A percentile compares a stretch with the other conserved stretches of the same genome.
Conservation (phyloP, 164 flowering plant genomes). For the Chimonanthus praecox region DNA sequence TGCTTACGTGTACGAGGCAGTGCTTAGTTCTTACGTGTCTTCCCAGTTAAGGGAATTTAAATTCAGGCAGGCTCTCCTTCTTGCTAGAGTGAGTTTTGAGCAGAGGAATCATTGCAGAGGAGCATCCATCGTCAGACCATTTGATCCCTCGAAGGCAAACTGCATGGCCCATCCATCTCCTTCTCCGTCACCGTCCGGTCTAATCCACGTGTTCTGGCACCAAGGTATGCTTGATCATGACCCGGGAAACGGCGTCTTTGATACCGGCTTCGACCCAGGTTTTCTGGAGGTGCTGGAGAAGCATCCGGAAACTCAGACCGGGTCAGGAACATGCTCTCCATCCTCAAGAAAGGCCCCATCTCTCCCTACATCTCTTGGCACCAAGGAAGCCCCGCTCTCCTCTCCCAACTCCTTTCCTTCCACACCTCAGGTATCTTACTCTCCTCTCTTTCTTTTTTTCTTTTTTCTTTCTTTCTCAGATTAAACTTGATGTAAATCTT, state of each 20-base stretch:
- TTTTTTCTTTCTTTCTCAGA: no score
- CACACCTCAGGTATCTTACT: conserved; percentile 57
- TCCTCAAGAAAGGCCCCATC: conserved; percentile 75
- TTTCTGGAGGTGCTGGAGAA: conserved; percentile 77
- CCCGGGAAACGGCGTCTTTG: conserved; percentile 74
- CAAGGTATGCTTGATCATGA: conserved; percentile 82
- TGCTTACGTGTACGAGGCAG: no score
- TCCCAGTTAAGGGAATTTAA: no score
- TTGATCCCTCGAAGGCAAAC: no score
- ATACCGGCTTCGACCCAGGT: conserved; percentile 65
- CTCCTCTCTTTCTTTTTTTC: no score
- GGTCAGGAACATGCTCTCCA: conserved; percentile 78
- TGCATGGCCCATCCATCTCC: neutral
- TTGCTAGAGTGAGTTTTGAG: no score
- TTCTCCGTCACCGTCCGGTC: conserved; percentile 11
- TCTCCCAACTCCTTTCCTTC: conserved; percentile 62
- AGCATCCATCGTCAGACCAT: no score
- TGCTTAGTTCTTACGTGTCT: no score
- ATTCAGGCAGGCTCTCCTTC: no score
- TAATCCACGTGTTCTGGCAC: conserved; percentile 72
- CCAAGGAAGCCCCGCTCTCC: conserved; percentile 54
- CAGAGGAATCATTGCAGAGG: no score
- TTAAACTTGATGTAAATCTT: no score
- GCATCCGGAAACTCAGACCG: conserved; percentile 89
- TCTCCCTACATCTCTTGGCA: conserved; percentile 73